Evolutionary conservation across 192 early-diverging fungal species (phyloP).

Genomic region (Linderina pennispora): DNA sequence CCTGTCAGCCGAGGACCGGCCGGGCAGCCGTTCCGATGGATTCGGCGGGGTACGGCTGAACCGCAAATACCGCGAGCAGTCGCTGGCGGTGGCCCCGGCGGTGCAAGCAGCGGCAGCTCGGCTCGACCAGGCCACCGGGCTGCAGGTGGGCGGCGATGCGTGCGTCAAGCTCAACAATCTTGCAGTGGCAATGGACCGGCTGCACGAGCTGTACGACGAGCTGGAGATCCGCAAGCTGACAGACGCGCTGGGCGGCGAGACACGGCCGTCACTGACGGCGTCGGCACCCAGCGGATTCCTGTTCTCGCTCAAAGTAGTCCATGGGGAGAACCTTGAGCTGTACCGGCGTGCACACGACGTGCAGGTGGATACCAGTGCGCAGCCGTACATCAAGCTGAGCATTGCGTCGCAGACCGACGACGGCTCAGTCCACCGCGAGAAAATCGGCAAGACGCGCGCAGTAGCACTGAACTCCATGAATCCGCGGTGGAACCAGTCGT

Average conservation of each 20-base stretch:
- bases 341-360: constrained; percentile 51
- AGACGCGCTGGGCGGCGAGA: constrained; percentile 32
- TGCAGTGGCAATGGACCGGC: constrained; percentile 26
- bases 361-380: constrained; percentile 13
- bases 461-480: constrained; percentile 40
- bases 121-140: constrained; percentile 32
- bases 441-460: constrained; percentile 52
- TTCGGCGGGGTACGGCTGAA: constrained; percentile 43
- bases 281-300: constrained; percentile 30
- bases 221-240: constrained; percentile 30
- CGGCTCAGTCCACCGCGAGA: constrained; percentile 50
- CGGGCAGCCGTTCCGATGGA: too few species aligned
- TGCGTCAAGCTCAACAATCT: constrained; percentile 48
- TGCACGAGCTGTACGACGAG: constrained; percentile 39
- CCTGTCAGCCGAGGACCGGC: constrained; percentile 8
- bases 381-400: constrained; percentile 62
- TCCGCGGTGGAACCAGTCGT: constrained; percentile 77
- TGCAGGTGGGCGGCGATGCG: constrained; percentile 29
- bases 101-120: constrained; percentile 26
- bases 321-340: constrained; percentile 57
- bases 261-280: constrained; percentile 25
- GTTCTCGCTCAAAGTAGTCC: constrained; percentile 64
- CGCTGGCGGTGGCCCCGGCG: constrained; percentile 20
- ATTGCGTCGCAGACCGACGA: constrained; percentile 34
- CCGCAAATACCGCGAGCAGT: constrained; percentile 44